Evolutionary conservation across 2,329 filamentous ascomycete genomes (phyloP).

Genomic region (Xylaria multiplex): DNA sequence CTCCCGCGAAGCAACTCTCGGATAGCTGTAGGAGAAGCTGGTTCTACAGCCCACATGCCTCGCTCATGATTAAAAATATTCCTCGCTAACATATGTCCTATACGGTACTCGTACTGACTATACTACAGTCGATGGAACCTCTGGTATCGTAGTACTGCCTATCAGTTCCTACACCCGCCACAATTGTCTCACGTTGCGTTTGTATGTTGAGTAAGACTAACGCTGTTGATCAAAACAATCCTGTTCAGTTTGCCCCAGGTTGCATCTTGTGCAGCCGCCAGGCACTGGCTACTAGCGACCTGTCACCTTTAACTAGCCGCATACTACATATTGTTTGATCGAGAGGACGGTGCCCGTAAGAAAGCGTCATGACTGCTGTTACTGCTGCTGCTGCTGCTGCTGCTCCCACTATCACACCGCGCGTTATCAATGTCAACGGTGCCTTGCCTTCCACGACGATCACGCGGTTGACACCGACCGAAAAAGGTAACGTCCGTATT

Average conservation of each 20-base stretch:
- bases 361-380: not conserved
- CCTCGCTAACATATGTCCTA: not conserved
- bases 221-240: conserved; percentile 41
- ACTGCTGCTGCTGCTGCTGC: conserved; percentile 8
- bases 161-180: conserved; percentile 39
- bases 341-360: conserved; percentile 8
- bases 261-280: conserved; percentile 33
- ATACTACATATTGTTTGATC: conserved; percentile 34
- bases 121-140: conserved; percentile 10
- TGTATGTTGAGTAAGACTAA: conserved; percentile 44
- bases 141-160: conserved; percentile 30
- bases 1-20: conserved; percentile 16
- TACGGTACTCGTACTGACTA: not conserved
- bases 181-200: conserved; percentile 47
- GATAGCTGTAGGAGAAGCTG: conserved; percentile 15
- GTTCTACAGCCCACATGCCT: conserved; percentile 16
- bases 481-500: conserved; percentile 24
- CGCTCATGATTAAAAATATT: conserved; percentile 18
- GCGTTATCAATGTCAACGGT: conserved; percentile 30
- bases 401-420: conserved; percentile 35
- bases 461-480: conserved; percentile 32
- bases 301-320: conserved; percentile 29
- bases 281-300: conserved; percentile 25
- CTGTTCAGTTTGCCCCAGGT: conserved; percentile 32
- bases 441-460: conserved; percentile 30